Evolutionary conservation across 208 protist species (phyloP).

Genomic region (Trypanosoma avium): DNA sequence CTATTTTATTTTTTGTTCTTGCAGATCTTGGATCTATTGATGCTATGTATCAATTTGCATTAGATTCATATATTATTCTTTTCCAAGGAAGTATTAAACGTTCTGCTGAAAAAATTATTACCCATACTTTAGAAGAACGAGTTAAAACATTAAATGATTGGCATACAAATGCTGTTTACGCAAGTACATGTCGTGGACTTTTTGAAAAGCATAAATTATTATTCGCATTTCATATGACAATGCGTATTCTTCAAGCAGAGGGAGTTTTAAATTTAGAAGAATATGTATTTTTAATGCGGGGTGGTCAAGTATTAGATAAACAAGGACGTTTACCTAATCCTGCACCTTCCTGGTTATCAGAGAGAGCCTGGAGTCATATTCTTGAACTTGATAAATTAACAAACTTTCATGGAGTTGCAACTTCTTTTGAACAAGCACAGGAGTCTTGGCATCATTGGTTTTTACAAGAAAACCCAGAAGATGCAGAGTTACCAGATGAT

Average conservation of each 20-base stretch:
- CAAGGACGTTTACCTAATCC: slow-evolving; percentile 94
- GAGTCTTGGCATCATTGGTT: slow-evolving; percentile 97
- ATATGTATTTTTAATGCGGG: slow-evolving; percentile 98
- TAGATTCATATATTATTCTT: slow-evolving; percentile 97
- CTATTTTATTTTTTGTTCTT: slow-evolving; percentile 98
- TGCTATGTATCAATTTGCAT: slow-evolving; percentile 99
- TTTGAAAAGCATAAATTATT: slow-evolving; percentile 99
- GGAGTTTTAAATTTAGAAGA: slow-evolving; percentile 94
- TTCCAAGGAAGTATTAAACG: slow-evolving; percentile 96
- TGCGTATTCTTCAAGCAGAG: slow-evolving; percentile 94
- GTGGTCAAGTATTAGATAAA: slow-evolving; percentile 95
- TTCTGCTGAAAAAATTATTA: slow-evolving; percentile 87
- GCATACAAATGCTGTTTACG: slow-evolving; percentile 98
- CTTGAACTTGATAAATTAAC: slow-evolving; percentile 96
- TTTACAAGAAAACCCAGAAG: slow-evolving; percentile 92
- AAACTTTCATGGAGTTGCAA: slow-evolving; percentile 94
- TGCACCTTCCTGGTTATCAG: slow-evolving; percentile 94
- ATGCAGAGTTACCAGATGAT: slow-evolving; percentile 94
- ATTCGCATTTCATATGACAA: slow-evolving; percentile 98
- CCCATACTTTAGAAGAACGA: slow-evolving; percentile 88
- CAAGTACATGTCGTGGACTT: slow-evolving; percentile 97
- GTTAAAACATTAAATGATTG: slow-evolving; percentile 95
- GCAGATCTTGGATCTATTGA: slow-evolving; percentile 96
- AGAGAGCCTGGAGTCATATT: slow-evolving; percentile 97
- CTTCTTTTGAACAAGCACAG: slow-evolving; percentile 94